Evolutionary conservation across 1,139 yeast species (phyloP), one percentile per base, ranked within the genome.

Genomic region (Kurtzmaniella quercitrusa): DNA sequence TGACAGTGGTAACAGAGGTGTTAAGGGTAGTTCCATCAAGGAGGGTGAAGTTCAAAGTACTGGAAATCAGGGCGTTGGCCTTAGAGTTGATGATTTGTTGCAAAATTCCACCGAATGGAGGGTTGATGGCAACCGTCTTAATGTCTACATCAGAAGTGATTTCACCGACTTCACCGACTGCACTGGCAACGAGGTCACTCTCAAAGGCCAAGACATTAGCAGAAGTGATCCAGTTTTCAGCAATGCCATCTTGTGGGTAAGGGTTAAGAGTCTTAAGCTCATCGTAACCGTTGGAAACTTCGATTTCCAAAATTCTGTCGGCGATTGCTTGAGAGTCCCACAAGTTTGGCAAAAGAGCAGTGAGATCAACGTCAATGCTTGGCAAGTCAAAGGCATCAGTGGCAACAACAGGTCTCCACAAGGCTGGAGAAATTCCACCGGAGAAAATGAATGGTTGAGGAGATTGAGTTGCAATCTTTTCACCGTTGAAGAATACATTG

Each of bases 391-490:
- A 87, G 0, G 95, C 85, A 48, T 80, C 75, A 23, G 75, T 72
- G 3, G 87, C 81, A 12, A 88, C 95, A 46, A 85, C 79, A 3
- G 95, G 87, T 37, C 75, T 70, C 96, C 96, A 88, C 42, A 86
- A 65, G 2, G 83, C 73, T 3, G 95, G 95, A 1, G 89, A 77
- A 31, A 84, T 65, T 1, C 95, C 95, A 11, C 95, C 95, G 1
- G 94, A 80, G 62, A 74, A 87, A 23, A 87, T 73, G 3, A 81
- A 77, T 18, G 84, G 85, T 48, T 76, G 75, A 3, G 88, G 85
- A 9, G 78, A 65, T 37, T 70, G 70, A 2, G 75, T 62, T 4
- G 77, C 77, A 34, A 81, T 66, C 46, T 77, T 68, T 19, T 66
- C 49, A 17, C 75, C 83, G 51, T 78, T 68, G 41, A 78, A 61